Percentiles rank a stretch among this genome's conserved stretches.
Conservation (phyloP, 768 basidiomycete species). For the Macrolepiota fuliginosa region DNA sequence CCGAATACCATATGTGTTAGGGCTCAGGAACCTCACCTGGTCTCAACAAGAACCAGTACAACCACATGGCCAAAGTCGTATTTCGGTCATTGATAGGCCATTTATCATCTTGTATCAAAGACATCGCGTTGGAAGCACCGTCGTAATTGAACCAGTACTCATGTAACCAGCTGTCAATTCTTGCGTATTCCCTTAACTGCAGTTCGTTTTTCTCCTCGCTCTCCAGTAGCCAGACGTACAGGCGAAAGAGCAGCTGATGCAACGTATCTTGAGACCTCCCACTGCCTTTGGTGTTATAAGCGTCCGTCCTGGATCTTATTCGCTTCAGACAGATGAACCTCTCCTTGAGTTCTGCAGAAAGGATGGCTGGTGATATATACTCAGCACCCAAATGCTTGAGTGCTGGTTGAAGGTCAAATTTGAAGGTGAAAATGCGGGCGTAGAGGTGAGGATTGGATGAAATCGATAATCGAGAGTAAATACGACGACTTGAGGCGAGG, state of each 20-base stretch:
- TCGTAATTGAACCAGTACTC: conserved; percentile 62
- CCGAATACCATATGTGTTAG: neutral
- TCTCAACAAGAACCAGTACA: conserved; percentile 71
- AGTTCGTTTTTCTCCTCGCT: conserved; percentile 70
- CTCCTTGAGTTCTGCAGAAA: conserved; percentile 64
- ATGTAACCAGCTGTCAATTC: conserved; percentile 60
- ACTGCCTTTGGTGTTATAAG: conserved; percentile 13
- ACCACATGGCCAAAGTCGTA: conserved; percentile 70
- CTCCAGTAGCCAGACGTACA: conserved; percentile 80
- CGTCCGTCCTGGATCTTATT: conserved; percentile 46
- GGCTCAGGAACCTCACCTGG: conserved; percentile 42
- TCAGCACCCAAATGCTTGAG: conserved; percentile 46
- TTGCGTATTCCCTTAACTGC: conserved; percentile 70
- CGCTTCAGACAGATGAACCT: conserved; percentile 57
- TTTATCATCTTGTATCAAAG: conserved; percentile 35
- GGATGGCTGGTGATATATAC: conserved; percentile 34
- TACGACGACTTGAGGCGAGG: conserved; percentile 44
- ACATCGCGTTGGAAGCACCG: conserved; percentile 52
- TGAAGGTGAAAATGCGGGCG: conserved; percentile 60
- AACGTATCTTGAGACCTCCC: conserved; percentile 16
- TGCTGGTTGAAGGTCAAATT: conserved; percentile 62
- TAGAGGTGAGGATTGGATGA: conserved; percentile 66
- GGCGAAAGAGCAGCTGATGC: conserved; percentile 57
- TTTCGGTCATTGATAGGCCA: conserved; percentile 59
- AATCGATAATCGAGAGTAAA: conserved; percentile 50